Conservation (phyloP, 495 filamentous ascomycete genomes). For the Trichoderma gamsii region DNA sequence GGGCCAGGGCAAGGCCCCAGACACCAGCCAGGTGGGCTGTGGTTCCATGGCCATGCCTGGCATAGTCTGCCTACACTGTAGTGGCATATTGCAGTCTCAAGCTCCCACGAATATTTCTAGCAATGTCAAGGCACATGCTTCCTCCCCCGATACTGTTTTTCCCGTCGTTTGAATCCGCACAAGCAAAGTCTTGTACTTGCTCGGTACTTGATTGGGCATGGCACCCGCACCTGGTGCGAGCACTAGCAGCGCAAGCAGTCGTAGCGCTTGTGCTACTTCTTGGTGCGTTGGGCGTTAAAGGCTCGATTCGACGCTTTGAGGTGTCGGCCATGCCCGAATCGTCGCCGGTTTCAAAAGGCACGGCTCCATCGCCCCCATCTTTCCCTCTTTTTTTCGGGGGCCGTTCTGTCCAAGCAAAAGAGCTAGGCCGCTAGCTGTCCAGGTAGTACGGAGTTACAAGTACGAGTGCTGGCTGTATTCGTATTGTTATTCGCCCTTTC, state of each 20-base stretch:
- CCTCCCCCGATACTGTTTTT: not conserved
- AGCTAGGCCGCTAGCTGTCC: not conserved
- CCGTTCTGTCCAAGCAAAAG: not conserved
- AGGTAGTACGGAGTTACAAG: too few relatives aligned
- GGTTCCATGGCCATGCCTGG: not conserved
- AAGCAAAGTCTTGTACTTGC: not conserved
- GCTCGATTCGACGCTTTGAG: not conserved
- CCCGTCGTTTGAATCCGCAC: not conserved
- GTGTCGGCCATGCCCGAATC: constrained; percentile 13
- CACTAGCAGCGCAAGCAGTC: not conserved
- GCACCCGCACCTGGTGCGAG: not conserved
- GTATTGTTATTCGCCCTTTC: not conserved
- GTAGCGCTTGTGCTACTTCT: not conserved
- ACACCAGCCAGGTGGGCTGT: not conserved
- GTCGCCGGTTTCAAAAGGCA: not conserved
- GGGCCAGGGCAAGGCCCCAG: not conserved
- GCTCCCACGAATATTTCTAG: not conserved
- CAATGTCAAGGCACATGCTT: not conserved
- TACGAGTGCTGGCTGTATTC: not conserved
- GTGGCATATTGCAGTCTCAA: not conserved
- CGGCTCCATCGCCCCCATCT: constrained; percentile 11
- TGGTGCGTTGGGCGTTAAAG: not conserved
- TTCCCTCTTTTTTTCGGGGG: not conserved
- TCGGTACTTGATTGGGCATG: constrained; percentile 12
- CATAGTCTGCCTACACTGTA: too few relatives aligned